Base-by-base conservation (phyloP, 2,329 filamentous ascomycete genomes). In the Beauveria medogensis region DNA sequence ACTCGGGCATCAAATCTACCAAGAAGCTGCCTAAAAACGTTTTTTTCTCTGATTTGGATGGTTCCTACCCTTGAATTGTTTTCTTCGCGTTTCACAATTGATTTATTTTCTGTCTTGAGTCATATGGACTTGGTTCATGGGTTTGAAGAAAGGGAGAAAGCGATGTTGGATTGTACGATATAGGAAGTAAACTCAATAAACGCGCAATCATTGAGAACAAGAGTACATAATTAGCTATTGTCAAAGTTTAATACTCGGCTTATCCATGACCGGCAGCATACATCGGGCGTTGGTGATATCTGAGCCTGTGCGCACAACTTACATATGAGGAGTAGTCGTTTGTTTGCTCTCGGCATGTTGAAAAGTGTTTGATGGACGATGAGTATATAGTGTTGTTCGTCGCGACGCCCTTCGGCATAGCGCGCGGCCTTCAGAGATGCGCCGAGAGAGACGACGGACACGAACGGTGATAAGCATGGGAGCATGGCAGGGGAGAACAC, bases 181-280 rank as follows among this genome's bases (percentile, higher is more conserved):
- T 52, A 60, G 58, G 58, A 48, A 43, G n/a, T 47, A 47, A 54
- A 48, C 43, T 51, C 24, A 59, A 60, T 59, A 60, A 60, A 60
- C 40, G 51, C 54, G 44, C 53, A n/a, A 47, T 52, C 26, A 53
- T 26, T 59, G 48, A 53, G 50, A 44, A 44, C 6, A 12, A 14
- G 37, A 44, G 18, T 22, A 20, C 20, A 40, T 5, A 12, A 28
- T 26, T 37, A 12, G 14, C 18, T 24, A 10, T 34, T 12, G 8
- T 55, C 9, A 14, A 28, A 18, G 7, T 46, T 51, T 18, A 14
- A 5, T 37, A 16, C 34, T 16, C 34, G 12, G 34, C 14, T 16
- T 14, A 16, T 37, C 34, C 12, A 37, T 37, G 34, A 14, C 34
- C 34, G 5, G 34, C 12, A 37, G 34, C 12, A 12, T 37, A 37